Evolutionary conservation across 2,329 filamentous ascomycete species (phyloP).

Genomic region (Aspergillus texensis): DNA sequence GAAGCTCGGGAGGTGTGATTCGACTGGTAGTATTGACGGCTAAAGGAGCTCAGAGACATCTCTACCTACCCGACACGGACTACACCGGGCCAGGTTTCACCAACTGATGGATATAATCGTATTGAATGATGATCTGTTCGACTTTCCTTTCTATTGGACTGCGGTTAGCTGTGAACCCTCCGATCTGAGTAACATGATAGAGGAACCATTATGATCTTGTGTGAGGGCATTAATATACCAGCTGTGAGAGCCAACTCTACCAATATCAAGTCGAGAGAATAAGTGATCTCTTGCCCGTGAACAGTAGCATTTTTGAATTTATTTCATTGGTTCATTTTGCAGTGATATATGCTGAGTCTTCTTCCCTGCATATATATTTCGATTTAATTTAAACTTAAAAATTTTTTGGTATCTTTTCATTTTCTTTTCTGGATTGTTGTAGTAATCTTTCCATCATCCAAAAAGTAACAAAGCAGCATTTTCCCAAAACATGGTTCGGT

Average conservation of each 20-base stretch:
- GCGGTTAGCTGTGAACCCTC: background rate
- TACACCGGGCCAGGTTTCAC: conserved; percentile 73
- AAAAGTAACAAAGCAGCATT: background rate
- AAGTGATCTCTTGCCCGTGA: background rate
- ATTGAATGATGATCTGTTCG: conserved; percentile 16
- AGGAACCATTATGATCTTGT: background rate
- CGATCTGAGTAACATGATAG: conserved; percentile 17
- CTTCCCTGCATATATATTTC: background rate
- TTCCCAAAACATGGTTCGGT: background rate
- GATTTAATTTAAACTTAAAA: background rate
- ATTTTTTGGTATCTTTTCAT: background rate
- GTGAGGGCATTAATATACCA: background rate
- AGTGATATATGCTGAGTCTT: background rate
- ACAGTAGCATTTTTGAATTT: background rate
- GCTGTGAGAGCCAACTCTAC: background rate
- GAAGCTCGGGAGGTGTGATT: conserved; percentile 96
- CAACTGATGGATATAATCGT: conserved; percentile 23
- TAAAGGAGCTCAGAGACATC: conserved; percentile 84
- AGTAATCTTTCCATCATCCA: background rate
- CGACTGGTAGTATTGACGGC: conserved; percentile 94
- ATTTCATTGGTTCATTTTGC: background rate
- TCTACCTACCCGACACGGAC: conserved; percentile 91
- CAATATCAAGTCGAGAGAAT: background rate
- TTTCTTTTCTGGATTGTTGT: background rate
- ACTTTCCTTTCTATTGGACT: conserved; percentile 15